phyloP scores from a whole-genome alignment of 192 early-diverging fungal genomes.

The Rhizophagus prolifer region DNA sequence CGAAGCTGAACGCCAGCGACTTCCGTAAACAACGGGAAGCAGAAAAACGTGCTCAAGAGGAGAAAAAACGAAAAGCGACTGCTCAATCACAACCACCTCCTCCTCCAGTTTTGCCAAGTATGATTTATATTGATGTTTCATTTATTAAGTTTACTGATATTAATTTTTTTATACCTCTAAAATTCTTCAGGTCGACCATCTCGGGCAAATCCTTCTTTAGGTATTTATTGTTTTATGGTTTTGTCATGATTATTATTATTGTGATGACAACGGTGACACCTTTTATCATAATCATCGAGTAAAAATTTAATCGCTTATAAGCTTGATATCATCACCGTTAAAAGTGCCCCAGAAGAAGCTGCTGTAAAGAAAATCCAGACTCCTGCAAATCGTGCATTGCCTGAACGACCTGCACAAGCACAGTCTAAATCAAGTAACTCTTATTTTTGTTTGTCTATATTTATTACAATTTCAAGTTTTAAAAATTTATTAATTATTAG shows the following conservation, averaged over 20 bases:
- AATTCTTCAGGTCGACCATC: constrained; percentile 18
- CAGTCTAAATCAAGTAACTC: constrained; percentile 27
- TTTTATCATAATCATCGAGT: too few species aligned
- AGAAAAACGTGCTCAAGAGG: constrained; percentile 29
- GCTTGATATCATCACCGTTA: too few species aligned
- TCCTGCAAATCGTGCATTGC: constrained; percentile 25
- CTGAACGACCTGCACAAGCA: constrained; percentile 25
- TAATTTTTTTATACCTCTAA: not conserved
- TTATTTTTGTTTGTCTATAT: not conserved
- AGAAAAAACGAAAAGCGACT: constrained; percentile 40
- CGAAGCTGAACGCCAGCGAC: constrained; percentile 8
- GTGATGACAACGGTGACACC: too few species aligned
- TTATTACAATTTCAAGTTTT: not conserved
- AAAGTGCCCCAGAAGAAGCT: constrained; percentile 5
- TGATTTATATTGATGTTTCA: not conserved
- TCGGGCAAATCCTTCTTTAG: not conserved
- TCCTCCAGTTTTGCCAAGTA: constrained; percentile 20
- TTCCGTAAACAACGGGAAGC: constrained; percentile 33
- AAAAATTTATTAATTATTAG: not conserved
- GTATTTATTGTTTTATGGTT: not conserved
- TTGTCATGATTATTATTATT: not conserved
- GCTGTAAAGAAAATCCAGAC: constrained; percentile 28
- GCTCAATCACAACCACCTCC: constrained; percentile 7
- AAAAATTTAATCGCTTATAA: not conserved
- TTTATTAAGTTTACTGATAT: not conserved